Conservation (phyloP, 148 eudicot species). For the Rhododendron molle region DNA sequence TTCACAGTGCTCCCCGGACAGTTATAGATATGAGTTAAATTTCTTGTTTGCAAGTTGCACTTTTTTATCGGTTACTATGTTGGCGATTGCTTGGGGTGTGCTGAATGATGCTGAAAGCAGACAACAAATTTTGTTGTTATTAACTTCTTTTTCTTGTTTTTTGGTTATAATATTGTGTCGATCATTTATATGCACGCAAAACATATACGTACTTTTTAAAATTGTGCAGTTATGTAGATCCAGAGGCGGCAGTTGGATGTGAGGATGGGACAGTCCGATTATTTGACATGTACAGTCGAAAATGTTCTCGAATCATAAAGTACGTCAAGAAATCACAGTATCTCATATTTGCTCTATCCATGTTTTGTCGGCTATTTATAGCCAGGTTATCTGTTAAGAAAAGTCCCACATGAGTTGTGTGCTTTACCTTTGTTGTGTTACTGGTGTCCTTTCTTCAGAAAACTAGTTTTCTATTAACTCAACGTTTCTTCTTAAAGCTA, state of each 20-base stretch:
- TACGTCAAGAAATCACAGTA: constrained; percentile 14
- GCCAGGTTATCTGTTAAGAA: neutral
- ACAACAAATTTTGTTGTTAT: neutral
- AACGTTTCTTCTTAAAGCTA: neutral
- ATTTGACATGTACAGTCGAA: constrained; percentile 86
- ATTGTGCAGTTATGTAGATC: constrained; percentile 72
- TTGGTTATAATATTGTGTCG: neutral
- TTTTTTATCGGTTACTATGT: neutral
- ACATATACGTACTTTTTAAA: neutral
- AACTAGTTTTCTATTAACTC: neutral
- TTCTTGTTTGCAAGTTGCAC: neutral
- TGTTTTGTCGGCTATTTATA: constrained; percentile 2
- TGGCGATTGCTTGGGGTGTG: neutral
- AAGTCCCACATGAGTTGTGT: neutral
- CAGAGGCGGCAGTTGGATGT: constrained; percentile 83
- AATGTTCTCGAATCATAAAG: constrained; percentile 72
- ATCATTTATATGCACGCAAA: neutral
- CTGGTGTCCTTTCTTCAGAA: no score
- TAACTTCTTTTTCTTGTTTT: neutral
- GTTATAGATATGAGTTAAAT: neutral
- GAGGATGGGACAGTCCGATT: constrained; percentile 80
- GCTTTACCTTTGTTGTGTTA: neutral
- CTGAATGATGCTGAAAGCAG: neutral
- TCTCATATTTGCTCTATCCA: neutral
- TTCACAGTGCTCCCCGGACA: neutral